Base-by-base conservation (phyloP, 345 rosid species). In the Punica granatum region DNA sequence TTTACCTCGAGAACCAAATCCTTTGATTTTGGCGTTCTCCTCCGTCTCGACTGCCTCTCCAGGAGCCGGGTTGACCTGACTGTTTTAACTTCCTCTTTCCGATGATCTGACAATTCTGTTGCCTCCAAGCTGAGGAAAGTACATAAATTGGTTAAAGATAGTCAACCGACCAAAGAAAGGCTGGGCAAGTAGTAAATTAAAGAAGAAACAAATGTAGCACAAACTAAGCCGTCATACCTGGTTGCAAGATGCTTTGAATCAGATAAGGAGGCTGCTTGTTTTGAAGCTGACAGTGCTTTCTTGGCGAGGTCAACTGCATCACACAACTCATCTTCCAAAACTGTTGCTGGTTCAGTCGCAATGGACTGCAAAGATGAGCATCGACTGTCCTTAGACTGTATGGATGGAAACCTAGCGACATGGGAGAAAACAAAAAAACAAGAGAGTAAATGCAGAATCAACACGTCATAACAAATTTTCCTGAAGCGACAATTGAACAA, bases 201-300 rank as follows among this genome's bases (percentile, higher is more conserved):
- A 61, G 60, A 39, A 72, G 70, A 68, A 68, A 72, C 60, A 43
- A 81, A 90, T 95, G 88, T 85, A 58, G 85, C 69, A 72, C 85
- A 82, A 68, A 79, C 82, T 53, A 71, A 64, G 74, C 73, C 74
- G 64, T 70, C 76, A 53, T 49, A 72, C 35, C 73, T 76, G 73
- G 82, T 67, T 68, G 65, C 66, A 62, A 60, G 28, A 21, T 71
- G 48, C 59, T 72, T 67, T 46, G 76, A 58, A 60, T 81, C 82
- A 2, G 77, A 83, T 41, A 88, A 69, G 59, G 71, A 74, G 42
- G 80, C 88, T 54, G 90, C 91, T 75, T 84, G 82, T 82, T 83
- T 88, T 8, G 95, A 86, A 64, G 90, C 91, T 67, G 79, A 85
- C 76, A 92, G 80, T 70, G 95, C 96, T 76, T 78, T 79, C 66